Evolutionary conservation across 2,329 filamentous ascomycete genomes (phyloP), one percentile per base, ranked within the genome.

Genomic region (Aspergillus sp.): DNA sequence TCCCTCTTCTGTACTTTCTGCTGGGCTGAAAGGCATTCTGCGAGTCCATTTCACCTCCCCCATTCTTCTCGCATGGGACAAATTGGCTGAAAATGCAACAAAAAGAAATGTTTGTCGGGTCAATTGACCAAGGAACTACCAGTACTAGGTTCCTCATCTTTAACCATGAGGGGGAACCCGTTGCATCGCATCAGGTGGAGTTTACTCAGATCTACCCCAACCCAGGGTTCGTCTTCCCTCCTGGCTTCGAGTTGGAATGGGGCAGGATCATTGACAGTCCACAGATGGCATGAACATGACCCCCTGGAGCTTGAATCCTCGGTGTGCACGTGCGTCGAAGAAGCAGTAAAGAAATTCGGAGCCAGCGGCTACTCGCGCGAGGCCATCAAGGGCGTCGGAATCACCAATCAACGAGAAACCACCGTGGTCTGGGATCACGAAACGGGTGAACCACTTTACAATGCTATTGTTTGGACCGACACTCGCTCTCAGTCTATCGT

Each of bases 371-470:
- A 89, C 71, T 76, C 79, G 16, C 78, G 81, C 49, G 77, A 79
- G 46, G 81, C 84, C 63, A 89, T 96, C 68, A 86, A 76, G 66
- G 82, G 87, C 4, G 80, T 96, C 58, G 91, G 91, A 49, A 89
- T 96, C 67, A 95, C 91, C 49, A 96, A 93, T 73, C 91, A 96
- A 76, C 85, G 91, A 65, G 91, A 96, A 72, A 96, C 91, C 2
- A 91, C 88, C 2, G 80, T 96, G 0, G 85, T 92, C 19, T 96
- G 91, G 91, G 89, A 96, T 71, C 81, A 80, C 56, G 80, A 81
- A 60, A 95, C 88, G 1, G 91, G 91, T 57, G 81, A 93, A 68
- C 84, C 90, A 4, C 78, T 96, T 7, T 81, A 89, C 76, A 91
- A 93, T 67, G 90, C 90, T 47, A 88, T 96, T 58, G 91, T 91